Evolutionary conservation across 1,284 basidiomycete genomes (phyloP), one percentile per base, ranked within the genome.

Genomic region (Trametes polyzona): DNA sequence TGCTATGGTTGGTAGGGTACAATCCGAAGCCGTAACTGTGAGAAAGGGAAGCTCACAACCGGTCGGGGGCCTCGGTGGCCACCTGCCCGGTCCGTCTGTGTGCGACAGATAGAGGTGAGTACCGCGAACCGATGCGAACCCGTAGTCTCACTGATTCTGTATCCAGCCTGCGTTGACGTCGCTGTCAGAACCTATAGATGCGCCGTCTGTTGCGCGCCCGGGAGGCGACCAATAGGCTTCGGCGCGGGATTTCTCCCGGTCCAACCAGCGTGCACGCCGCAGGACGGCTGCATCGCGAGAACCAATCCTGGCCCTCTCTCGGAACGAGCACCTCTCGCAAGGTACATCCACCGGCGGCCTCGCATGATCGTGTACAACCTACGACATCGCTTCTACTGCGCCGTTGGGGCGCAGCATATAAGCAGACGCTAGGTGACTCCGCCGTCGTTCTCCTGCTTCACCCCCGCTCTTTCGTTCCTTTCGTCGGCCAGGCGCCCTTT

Each of bases 51-150:
- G 49, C 24, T 23, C 6, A 5, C 19, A 32, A 47, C 33, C 39
- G 17, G 39, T 57, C 55, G 55, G 55, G 33, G 44, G 36, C 21
- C 49, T 57, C 55, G 55, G 55, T 7, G 21, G 27, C 29, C 39
- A 10, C 32, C 14, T 16, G 19, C 11, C 44, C 29, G 49, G 55
- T 9, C 24, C 23, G 7, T 7, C 27, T 16, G 12, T 11, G 10
- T 12, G 23, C 32, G 26, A 26, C 55, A 49, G 43, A 47, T n/a
- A 26, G n/a, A 17, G 19, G 21, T 30, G 33, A 30, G 35, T 11
- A 32, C 27, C 21, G 42, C 24, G 16, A 36, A 43, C 33, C 32
- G 32, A 35, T 57, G 50, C 33, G 39, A 48, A 36, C 23, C 14
- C 41, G 19, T 40, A 42, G 49, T 6, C 17, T 30, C n/a, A 39